Base-by-base conservation (phyloP, 345 rosid genomes). In the Passiflora organensis region DNA sequence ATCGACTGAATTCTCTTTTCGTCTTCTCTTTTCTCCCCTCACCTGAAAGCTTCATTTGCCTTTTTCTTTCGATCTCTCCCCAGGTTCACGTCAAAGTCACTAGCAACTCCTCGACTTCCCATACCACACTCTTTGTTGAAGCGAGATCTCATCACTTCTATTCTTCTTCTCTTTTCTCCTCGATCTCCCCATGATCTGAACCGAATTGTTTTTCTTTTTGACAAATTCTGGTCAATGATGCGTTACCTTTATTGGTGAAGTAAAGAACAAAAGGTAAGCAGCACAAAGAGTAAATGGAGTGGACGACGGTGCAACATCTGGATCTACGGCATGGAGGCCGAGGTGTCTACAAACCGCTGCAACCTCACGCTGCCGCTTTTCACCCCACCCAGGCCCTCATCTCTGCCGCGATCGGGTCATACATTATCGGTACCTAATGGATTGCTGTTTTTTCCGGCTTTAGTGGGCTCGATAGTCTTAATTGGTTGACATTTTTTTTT, bases 271-370 rank as follows among this genome's bases (percentile, higher is more conserved):
- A 12, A 41, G 13, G n/a, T 8, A 39, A 10, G 12, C 9, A 15
- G 14, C 43, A 1, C 43, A 2, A 41, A 11, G 13, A 41, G 5
- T 41, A 43, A 70, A 93, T 93, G 99, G 96, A 93, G 87, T 93
- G 99, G 99, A 60, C 87, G 8, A 84, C 97, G 62, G 81, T 93
- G 69, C 99, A 93, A 78, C 99, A 93, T 66, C 90, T 89, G 76
- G 97, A 93, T 80, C 85, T 93, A 28, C 81, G 83, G 15, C 91
- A 93, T 51, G 80, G 89, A 5, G 86, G 85, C 43, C 86, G 94
- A 36, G 91, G 86, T 51, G 74, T 78, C 23, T 65, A 67, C 70
- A 83, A 75, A 51, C 87, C 86, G 12, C 65, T 89, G 63, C 97
- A 93, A 57, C 99, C 99, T 51, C 97, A 93, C 50, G 86, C 88